These are phyloP conservation scores for Capsicum rhomboideum DNA, from an alignment of 257 asterid genomes.

Conservation along the genomic window DNA sequence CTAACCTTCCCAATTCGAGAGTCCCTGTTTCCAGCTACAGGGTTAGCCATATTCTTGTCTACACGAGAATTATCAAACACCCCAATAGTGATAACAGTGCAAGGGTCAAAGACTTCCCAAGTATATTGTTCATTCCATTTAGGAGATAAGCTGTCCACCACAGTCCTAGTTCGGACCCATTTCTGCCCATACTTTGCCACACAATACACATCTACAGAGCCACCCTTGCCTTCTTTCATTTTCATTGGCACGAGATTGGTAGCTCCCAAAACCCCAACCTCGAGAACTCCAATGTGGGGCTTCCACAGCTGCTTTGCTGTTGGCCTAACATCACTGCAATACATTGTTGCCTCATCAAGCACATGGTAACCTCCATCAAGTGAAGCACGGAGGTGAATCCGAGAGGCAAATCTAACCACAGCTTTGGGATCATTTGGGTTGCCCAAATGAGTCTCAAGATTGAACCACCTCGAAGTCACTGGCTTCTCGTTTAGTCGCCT, in stretches of 20 bases:
- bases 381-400: slow-evolving; percentile 70
- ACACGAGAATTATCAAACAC: slow-evolving; percentile 71
- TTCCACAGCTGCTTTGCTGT: slow-evolving; percentile 88
- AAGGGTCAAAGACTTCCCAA: slow-evolving; percentile 90
- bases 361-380: slow-evolving; percentile 92
- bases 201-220: slow-evolving; percentile 64
- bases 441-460: slow-evolving; percentile 47
- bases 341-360: slow-evolving; percentile 79
- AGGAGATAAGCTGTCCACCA: slow-evolving; percentile 71
- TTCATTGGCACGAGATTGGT: slow-evolving; percentile 64
- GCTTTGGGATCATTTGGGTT: slow-evolving; percentile 38
- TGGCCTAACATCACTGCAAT: slow-evolving; percentile 77
- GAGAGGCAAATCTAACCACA: slow-evolving; percentile 52
- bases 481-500: slow-evolving; percentile 59
- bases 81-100: slow-evolving; percentile 78
- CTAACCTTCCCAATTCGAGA: slow-evolving; percentile 71
- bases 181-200: slow-evolving; percentile 81
- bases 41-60: slow-evolving; percentile 30
- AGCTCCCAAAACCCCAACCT: slow-evolving; percentile 78
- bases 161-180: slow-evolving; percentile 80
- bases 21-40: slow-evolving; percentile 32
- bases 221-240: slow-evolving; percentile 83
- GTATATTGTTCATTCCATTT: slow-evolving; percentile 91
- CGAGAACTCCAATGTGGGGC: slow-evolving; percentile 84
- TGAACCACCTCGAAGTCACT: slow-evolving; percentile 63